Evolutionary conservation across 2,329 filamentous ascomycete species (phyloP), one percentile per base, ranked within the genome.

Genomic region (Diaporthe sp.): DNA sequence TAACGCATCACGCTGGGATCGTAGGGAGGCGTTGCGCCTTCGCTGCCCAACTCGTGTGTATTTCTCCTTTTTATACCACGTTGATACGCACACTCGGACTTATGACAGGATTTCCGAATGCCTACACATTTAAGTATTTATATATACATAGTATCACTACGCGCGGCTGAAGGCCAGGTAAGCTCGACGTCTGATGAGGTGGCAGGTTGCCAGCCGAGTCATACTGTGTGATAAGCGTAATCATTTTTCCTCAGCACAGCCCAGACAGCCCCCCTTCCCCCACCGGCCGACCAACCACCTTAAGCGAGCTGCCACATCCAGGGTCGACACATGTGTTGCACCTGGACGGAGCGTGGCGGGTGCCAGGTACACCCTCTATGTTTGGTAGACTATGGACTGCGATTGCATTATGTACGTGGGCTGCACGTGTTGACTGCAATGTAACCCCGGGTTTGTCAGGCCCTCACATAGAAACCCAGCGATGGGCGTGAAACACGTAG

Each of bases 401-500:
- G 64, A 68, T 68, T 68, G 47, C 64, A 68, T 68, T 40, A 68
- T 54, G 64, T 68, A 40, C 64, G 47, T 68, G 33, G 64, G 64
- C 33, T 68, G 64, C 64, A 68, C 64, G 47, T 68, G 64, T 30
- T 54, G 64, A 19, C 25, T 54, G 64, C 64, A 68, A 68, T 68
- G 64, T 8, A 68, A 68, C 64, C 33, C 64, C 33, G 64, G 64
- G 47, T 45, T 68, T 68, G 64, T 54, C 64, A 68, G 64, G 47
- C 64, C 47, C 45, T 52, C 64, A 12, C 35, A 35, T 54, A 40
- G n/a, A 12, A 54, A 28, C 64, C 33, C 30, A 40, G 47, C 33
- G 47, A 40, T 40, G 64, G 47, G 47, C 64, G 45, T 68, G 64
- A 68, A 68, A 68, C 64, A 40, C 64, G 47, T 68, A 45, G 15